Evolutionary conservation across 2,329 filamentous ascomycete species (phyloP), one percentile per base, ranked within the genome.

Genomic region (Colletotrichum siamense): DNA sequence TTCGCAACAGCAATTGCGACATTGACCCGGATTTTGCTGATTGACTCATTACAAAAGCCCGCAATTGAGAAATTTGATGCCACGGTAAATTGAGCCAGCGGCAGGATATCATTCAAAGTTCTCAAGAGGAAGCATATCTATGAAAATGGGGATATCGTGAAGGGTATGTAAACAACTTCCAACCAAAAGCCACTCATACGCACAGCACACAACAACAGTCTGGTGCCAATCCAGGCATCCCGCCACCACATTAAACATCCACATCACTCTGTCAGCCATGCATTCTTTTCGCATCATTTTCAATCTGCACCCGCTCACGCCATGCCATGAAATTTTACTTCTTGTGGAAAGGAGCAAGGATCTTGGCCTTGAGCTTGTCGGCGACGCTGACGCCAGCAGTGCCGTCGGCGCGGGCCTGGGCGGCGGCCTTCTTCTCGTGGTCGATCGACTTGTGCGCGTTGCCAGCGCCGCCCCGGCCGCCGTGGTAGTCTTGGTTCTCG

Each of bases 391-490:
- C 79, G 70, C 85, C 84, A 10, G 82, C 79, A n/a, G 44, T 26
- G 62, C 77, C 79, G n/a, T 75, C 76, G 39, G 78, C 72, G 36
- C 78, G 66, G 55, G 80, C 79, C 78, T 83, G 80, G 28, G 83
- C 80, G 18, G 81, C 79, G 9, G 81, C 77, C 71, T 81, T 81
- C 79, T 82, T 82, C 76, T 84, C 81, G 74, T 79, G 78, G 44
- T 82, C 78, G 44, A 79, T 79, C 32, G 79, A 77, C 68, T 80
- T 81, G 70, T 73, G 74, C n/a, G 71, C 89, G 82, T 93, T 93
- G 68, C 91, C 91, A 12, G 89, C 90, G 74, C 91, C 91, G 80
- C 91, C 91, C 36, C 91, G 91, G 73, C 91, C 91, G 55, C 88
- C 89, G 84, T 93, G 91, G 82, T 87, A 89, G 81, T 91, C 89